A percentile compares a stretch with the other conserved stretches of the same genome.
Evolutionary conservation across 371 early-diverging fungal species (phyloP).

Genomic region (Conidiobolus coronatus): DNA sequence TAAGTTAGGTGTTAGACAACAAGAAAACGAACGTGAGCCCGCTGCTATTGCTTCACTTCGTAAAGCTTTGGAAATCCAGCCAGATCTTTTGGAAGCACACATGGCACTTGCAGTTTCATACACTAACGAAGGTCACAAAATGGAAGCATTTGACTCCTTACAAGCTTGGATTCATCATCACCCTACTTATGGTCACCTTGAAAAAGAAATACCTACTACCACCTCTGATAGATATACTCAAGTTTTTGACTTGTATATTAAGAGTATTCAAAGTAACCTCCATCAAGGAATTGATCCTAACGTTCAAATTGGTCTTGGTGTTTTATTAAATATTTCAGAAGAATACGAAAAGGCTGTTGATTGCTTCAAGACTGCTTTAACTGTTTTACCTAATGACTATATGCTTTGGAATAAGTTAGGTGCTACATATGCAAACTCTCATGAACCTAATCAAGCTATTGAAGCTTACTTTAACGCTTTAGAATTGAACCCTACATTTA

Average conservation of each 20-base stretch:
- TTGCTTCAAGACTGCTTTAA: slow-evolving; percentile 83
- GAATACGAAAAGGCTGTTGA: slow-evolving; percentile 88
- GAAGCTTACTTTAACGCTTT: slow-evolving; percentile 84
- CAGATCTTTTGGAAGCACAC: slow-evolving; percentile 45
- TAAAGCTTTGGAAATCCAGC: slow-evolving; percentile 50
- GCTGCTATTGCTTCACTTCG: slow-evolving; percentile 76
- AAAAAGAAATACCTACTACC: slow-evolving; percentile 4
- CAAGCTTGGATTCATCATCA: slow-evolving; percentile 68
- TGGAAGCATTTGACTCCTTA: slow-evolving; percentile 65
- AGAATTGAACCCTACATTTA: slow-evolving; percentile 77
- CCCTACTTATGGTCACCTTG: slow-evolving; percentile 28
- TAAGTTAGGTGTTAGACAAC: slow-evolving; percentile 67
- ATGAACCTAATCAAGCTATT: slow-evolving; percentile 47
- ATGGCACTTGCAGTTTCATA: slow-evolving; percentile 77
- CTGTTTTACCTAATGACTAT: slow-evolving; percentile 73
- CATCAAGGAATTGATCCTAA: slow-evolving; percentile 65
- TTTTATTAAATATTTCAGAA: slow-evolving; percentile 70
- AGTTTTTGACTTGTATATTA: slow-evolving; percentile 50
- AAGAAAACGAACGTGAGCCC: slow-evolving; percentile 85
- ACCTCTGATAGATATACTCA: slow-evolving; percentile 29
- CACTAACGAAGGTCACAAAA: slow-evolving; percentile 67
- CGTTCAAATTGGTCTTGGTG: slow-evolving; percentile 82
- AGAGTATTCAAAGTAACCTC: slow-evolving; percentile 45
- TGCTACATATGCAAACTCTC: slow-evolving; percentile 82
- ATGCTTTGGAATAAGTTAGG: slow-evolving; percentile 90